These are phyloP conservation scores for Aspergillus proliferans DNA, from an alignment of 2,329 filamentous ascomycete species.

Conservation along the genomic window DNA sequence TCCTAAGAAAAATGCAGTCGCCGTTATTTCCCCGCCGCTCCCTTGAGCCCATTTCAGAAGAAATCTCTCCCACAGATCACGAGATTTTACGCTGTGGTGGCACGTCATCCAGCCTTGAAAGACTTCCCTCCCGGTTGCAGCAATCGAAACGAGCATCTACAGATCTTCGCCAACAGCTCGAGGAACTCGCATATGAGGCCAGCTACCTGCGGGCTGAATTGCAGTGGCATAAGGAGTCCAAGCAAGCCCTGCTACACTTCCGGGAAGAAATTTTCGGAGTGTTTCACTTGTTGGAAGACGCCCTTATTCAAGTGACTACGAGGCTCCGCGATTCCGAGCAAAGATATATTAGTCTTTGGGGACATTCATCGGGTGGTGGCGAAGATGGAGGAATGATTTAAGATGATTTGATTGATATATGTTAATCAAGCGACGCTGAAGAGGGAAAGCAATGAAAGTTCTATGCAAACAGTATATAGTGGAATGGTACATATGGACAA, in stretches of 20 bases:
- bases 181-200: conserved; percentile 10
- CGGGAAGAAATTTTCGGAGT: conserved; percentile 7
- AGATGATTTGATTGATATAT: no score
- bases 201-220: conserved; percentile 13
- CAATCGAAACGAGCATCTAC: conserved; percentile 2
- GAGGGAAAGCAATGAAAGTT: no score
- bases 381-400: no score
- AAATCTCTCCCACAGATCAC: conserved; percentile 9
- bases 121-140: conserved; percentile 9
- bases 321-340: conserved; percentile 3
- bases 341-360: conserved; percentile 4
- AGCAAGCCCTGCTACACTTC: conserved; percentile 9
- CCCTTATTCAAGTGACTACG: conserved; percentile 3
- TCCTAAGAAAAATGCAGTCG: no score
- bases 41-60: conserved; percentile 11
- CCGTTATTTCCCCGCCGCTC: not conserved
- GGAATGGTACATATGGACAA: no score
- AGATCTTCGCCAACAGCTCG: conserved; percentile 1
- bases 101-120: conserved; percentile 10
- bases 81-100: conserved; percentile 7
- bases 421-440: no score
- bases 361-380: not conserved
- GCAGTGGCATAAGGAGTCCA: conserved; percentile 13
- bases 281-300: conserved; percentile 7
- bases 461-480: no score